Base-by-base conservation (phyloP, 768 basidiomycete species). In the Kwoniella shandongensis region DNA sequence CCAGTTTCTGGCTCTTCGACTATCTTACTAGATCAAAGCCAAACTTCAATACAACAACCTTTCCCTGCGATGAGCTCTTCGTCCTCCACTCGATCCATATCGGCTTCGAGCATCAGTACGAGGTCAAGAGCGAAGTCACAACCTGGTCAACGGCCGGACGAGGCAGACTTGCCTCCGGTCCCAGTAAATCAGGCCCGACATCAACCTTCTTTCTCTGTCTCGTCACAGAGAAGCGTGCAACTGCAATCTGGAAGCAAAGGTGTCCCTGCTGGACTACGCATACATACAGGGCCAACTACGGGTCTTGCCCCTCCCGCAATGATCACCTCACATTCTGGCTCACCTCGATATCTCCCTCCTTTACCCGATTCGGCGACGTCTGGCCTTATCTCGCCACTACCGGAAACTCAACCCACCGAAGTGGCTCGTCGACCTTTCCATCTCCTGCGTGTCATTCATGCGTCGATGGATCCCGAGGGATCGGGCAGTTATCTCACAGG, bases 381-480 rank as follows among this genome's bases (percentile, higher is more conserved):
- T 6, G 22, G 38, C 3, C 48, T 73, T 4, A 61, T 73, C 15
- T 73, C 71, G n/a, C 71, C 71, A 10, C 15, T 68, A n/a, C 71
- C 71, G 0, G 71, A 69, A 51, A 18, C 39, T 8, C 68, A 69
- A 42, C 71, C 71, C 4, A 27, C 44, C 0, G 56, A 63, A 20
- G 27, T 59, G 4, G 11, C 62, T 4, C 69, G 66, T 51, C 65
- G 71, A 13, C 66, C 68, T 1, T 73, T 70, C 57, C 71, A 73
- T 38, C 51, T 73, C 12, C 48, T 73, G n/a, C 61, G 69, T 5
- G 41, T 60, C 4, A 32, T 73, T 3, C 54, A 61, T 29, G 15
- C 25, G 2, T 69, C 67, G 0, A 72, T 72, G 70, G 67, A 69
- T 45, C 67, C 67, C 7, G 55, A 63, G 2, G 45, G 46, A 13